phyloP scores from a whole-genome alignment of 2,329 filamentous ascomycete species.

The Aureobasidium sp. region DNA sequence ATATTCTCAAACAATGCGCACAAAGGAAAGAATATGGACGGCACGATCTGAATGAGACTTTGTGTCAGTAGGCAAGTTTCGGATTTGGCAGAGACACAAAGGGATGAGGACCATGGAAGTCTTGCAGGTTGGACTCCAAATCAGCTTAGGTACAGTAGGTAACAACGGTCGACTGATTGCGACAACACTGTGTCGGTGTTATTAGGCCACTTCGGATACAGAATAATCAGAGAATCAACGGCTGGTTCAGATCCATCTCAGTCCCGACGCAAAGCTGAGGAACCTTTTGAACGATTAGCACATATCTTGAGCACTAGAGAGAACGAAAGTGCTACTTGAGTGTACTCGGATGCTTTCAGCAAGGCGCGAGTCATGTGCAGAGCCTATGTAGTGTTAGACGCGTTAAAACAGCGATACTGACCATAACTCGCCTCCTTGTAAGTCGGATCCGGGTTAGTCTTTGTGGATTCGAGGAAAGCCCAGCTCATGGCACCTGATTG shows the following conservation, averaged over 20 bases:
- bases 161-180: not conserved
- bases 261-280: slow-evolving; percentile 37
- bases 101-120: not conserved
- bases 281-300: slow-evolving; percentile 25
- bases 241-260: slow-evolving; percentile 34
- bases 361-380: slow-evolving; percentile 26
- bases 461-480: slow-evolving; percentile 40
- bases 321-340: slow-evolving; percentile 6
- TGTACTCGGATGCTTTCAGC: slow-evolving; percentile 23
- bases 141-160: not conserved
- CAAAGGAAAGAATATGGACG: not conserved
- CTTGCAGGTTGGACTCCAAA: not conserved
- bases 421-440: slow-evolving; percentile 35
- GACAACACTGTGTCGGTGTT: not conserved
- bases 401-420: not conserved
- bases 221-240: not conserved
- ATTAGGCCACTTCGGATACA: not conserved
- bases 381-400: slow-evolving; percentile 27
- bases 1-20: not conserved
- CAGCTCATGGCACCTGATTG: slow-evolving; percentile 36
- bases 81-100: not conserved
- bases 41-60: not conserved
- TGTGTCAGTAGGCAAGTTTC: not conserved
- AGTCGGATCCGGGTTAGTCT: slow-evolving; percentile 27
- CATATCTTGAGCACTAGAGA: too few species aligned